A percentile compares a stretch with the other conserved stretches of the same genome.
phyloP scores from a whole-genome alignment of 1,284 basidiomycete genomes.

The Schizophyllum amplum region DNA sequence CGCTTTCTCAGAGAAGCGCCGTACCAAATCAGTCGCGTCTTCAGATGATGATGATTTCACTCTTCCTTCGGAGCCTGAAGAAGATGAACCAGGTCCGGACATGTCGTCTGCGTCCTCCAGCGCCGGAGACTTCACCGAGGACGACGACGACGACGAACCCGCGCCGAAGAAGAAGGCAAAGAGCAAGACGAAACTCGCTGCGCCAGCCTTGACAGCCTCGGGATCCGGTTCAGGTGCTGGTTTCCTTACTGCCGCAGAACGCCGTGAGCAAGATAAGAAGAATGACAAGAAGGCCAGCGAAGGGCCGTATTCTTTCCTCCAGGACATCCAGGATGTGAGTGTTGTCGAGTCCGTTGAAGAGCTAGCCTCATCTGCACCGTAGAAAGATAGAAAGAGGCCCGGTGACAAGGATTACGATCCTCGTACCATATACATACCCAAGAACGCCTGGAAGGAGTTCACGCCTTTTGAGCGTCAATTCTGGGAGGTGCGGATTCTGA shows the following conservation, averaged over 20 bases:
- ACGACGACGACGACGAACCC: slow-evolving; percentile 28
- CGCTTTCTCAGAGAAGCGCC: background rate
- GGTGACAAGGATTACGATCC: slow-evolving; percentile 89
- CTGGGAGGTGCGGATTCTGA: slow-evolving; percentile 59
- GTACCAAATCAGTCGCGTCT: slow-evolving; percentile 17
- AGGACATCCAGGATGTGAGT: slow-evolving; percentile 59
- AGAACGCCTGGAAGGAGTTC: slow-evolving; percentile 74
- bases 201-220: slow-evolving; percentile 10
- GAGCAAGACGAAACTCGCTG: slow-evolving; percentile 19
- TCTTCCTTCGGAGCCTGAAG: slow-evolving; percentile 52
- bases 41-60: slow-evolving; percentile 60
- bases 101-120: slow-evolving; percentile 30
- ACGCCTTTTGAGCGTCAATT: slow-evolving; percentile 98
- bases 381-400: slow-evolving; percentile 82
- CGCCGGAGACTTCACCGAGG: slow-evolving; percentile 33
- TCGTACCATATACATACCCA: slow-evolving; percentile 81
- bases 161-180: slow-evolving; percentile 30
- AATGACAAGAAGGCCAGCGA: slow-evolving; percentile 78
- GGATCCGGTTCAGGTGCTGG: slow-evolving; percentile 5
- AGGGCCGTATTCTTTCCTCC: slow-evolving; percentile 77
- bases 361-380: slow-evolving; percentile 3
- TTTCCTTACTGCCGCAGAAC: slow-evolving; percentile 86
- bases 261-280: slow-evolving; percentile 68
- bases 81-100: slow-evolving; percentile 25
- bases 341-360: background rate